Evolutionary conservation across 2,329 filamentous ascomycete species (phyloP).

Genomic region (Chalaropsis ovoidea): DNA sequence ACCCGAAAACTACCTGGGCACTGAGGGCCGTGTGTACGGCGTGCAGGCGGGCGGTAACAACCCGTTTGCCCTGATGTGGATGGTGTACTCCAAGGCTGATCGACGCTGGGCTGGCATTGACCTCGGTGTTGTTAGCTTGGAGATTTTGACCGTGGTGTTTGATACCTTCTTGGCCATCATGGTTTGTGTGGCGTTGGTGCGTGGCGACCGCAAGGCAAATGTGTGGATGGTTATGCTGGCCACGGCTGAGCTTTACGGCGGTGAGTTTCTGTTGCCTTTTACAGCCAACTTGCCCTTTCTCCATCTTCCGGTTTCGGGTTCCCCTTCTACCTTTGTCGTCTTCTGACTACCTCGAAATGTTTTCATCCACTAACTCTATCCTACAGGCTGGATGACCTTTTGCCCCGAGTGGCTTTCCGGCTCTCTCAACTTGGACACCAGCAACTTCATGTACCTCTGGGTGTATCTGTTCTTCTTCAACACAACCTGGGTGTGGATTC

Average conservation of each 20-base stretch:
- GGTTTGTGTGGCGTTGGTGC: conserved; percentile 51
- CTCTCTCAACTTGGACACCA: conserved; percentile 52
- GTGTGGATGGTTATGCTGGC: conserved; percentile 56
- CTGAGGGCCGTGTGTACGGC: conserved; percentile 43
- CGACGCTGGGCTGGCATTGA: conserved; percentile 54
- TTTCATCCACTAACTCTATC: not conserved
- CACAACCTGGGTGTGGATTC: conserved; percentile 55
- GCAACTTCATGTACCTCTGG: conserved; percentile 60
- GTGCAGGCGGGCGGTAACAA: conserved; percentile 46
- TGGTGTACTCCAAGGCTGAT: conserved; percentile 58
- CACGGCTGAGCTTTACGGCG: conserved; percentile 57
- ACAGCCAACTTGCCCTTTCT: not conserved
- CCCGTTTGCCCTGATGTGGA: conserved; percentile 52
- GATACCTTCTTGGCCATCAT: conserved; percentile 50
- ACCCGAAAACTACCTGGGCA: conserved; percentile 44
- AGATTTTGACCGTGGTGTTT: conserved; percentile 55
- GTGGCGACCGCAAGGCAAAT: conserved; percentile 44
- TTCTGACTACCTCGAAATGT: not conserved
- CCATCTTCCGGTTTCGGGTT: no score
- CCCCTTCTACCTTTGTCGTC: no score
- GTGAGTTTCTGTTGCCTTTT: conserved; percentile 32
- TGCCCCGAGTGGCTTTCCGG: conserved; percentile 58
- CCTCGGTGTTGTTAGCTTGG: conserved; percentile 52
- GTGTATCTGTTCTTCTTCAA: conserved; percentile 61
- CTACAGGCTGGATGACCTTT: conserved; percentile 59